These are phyloP conservation scores for Trichoderma reesei DNA, from an alignment of 495 filamentous ascomycete species.

Conservation along the genomic window DNA sequence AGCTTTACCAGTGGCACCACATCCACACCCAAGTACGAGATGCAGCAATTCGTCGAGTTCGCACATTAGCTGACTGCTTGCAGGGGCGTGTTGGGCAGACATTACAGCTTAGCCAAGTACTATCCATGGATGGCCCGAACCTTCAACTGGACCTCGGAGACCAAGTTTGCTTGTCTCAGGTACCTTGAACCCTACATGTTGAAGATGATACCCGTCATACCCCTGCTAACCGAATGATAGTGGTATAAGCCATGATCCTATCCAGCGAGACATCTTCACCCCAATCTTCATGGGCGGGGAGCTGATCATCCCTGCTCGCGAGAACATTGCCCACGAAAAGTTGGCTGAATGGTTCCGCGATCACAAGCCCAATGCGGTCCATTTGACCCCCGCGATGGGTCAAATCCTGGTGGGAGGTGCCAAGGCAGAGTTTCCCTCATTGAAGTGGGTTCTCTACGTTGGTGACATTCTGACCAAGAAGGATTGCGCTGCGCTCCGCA, in stretches of 20 bases:
- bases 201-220: not conserved
- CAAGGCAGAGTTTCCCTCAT: constrained; percentile 60
- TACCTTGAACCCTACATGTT: not conserved
- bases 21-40: constrained; percentile 1
- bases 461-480: constrained; percentile 83
- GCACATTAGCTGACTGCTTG: not conserved
- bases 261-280: constrained; percentile 90
- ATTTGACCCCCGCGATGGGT: constrained; percentile 93
- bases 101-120: constrained; percentile 82
- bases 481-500: constrained; percentile 71
- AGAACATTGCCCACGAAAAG: constrained; percentile 80
- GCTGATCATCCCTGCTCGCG: constrained; percentile 69
- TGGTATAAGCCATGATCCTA: constrained; percentile 83
- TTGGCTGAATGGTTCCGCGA: constrained; percentile 88
- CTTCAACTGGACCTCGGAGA: constrained; percentile 64
- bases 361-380: constrained; percentile 71
- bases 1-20: constrained; percentile 65
- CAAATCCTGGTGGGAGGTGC: constrained; percentile 89
- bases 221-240: constrained; percentile 19
- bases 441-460: constrained; percentile 85
- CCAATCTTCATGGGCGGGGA: constrained; percentile 82
- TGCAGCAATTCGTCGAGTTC: not conserved
- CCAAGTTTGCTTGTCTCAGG: constrained; percentile 70
- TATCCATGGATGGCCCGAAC: constrained; percentile 85
- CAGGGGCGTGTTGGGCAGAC: constrained; percentile 81